Base-by-base conservation (phyloP, 805 yeast species). In the Candida nemodendra region DNA sequence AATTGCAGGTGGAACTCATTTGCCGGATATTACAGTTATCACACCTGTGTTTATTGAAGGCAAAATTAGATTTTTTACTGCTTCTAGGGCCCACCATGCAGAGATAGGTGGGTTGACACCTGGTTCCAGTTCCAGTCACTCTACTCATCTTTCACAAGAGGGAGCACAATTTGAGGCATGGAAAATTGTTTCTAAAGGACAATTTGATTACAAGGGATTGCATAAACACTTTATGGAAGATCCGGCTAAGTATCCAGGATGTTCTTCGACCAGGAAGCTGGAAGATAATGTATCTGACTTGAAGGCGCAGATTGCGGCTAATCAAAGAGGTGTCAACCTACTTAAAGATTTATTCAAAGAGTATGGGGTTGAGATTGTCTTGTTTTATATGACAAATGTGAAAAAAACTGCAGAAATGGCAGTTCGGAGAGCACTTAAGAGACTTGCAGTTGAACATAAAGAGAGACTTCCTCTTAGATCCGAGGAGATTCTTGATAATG, bases 81-180 rank as follows among this genome's bases (percentile, higher is more conserved):
- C 80, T 4, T 66, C 78, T 3, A 58, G 80, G 38, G 80, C 78
- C 5, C 80, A 76, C 54, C 81, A 76, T 54, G 75, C 80, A 21
- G 80, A 76, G 44, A 74, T 76, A 44, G 80, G 80, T 30, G 74
- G 78, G 15, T 68, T 75, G 37, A 65, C 75, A 32, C 76, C 79
- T 9, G 79, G 79, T 3, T 67, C 75, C 2, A 72, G 71, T 67
- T 74, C 78, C 17, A 72, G 79, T 3, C 63, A 72, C 48, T 74
- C 80, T n/a, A 71, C 69, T 47, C 65, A 69, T 26, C 63, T 76
- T 29, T 69, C 56, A 44, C 74, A 74, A 41, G 81, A 76, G 54
- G 81, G 80, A 36, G 79, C 75, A 4, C 66, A 74, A 14, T 72
- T 75, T 30, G 66, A 66, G 40, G 64, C 76, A 12, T 74, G 72